Percentiles rank a stretch among this genome's conserved stretches.
Evolutionary conservation across 2,329 filamentous ascomycete species (phyloP).

Genomic region (Escovopsis weberi): DNA sequence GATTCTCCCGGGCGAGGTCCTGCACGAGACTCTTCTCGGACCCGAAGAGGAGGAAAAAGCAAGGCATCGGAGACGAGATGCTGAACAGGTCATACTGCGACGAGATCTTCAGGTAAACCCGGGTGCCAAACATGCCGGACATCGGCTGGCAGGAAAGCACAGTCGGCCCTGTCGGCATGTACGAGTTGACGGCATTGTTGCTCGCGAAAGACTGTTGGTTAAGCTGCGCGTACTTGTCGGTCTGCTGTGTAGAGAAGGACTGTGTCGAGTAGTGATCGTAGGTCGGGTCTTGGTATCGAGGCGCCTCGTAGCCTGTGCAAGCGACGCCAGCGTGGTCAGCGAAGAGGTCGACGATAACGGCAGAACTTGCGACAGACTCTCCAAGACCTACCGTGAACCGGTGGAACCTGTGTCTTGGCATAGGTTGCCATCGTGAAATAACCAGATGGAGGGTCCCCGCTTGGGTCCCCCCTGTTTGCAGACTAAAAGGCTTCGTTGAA

Average conservation of each 20-base stretch:
- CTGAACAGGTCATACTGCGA: conserved; percentile 56
- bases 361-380: neutral
- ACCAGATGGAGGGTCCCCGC: conserved; percentile 39
- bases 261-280: conserved; percentile 39
- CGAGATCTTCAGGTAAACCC: conserved; percentile 58
- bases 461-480: conserved; percentile 37
- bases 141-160: conserved; percentile 58
- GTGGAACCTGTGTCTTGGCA: conserved; percentile 65
- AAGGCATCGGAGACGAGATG: conserved; percentile 38
- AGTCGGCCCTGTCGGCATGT: conserved; percentile 45
- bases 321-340: neutral
- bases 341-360: too few relatives aligned
- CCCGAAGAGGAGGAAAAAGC: conserved; percentile 63
- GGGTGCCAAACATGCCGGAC: conserved; percentile 53
- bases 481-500: conserved; percentile 42
- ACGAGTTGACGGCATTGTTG: conserved; percentile 50
- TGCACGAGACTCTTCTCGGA: conserved; percentile 49
- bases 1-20: conserved; percentile 46
- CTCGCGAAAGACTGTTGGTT: conserved; percentile 43
- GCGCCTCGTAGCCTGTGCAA: conserved; percentile 40
- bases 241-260: conserved; percentile 30
- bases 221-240: conserved; percentile 36
- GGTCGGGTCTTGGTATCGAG: conserved; percentile 43
- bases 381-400: conserved; percentile 61
- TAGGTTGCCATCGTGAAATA: conserved; percentile 32